A percentile compares a stretch with the other conserved stretches of the same genome.
phyloP scores from a whole-genome alignment of 1,284 basidiomycete genomes.

The Ceratobasidium sp. region DNA sequence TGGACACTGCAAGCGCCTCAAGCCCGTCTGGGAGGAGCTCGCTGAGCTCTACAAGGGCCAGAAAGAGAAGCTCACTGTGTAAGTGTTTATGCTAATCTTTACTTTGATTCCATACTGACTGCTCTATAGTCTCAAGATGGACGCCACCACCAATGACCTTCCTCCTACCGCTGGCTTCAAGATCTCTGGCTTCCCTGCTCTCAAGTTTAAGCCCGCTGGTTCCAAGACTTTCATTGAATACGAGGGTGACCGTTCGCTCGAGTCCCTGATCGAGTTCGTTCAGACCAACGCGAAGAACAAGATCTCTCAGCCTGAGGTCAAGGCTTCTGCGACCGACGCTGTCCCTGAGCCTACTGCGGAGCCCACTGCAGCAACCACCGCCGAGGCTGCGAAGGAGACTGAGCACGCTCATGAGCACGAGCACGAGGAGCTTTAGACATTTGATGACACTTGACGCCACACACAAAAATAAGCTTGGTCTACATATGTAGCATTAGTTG shows the following conservation, averaged over 20 bases:
- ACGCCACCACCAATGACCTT: conserved; percentile 96
- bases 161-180: conserved; percentile 89
- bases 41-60: conserved; percentile 83
- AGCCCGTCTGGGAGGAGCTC: conserved; percentile 92
- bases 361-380: conserved; percentile 38
- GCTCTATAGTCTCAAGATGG: conserved; percentile 87
- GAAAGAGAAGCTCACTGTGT: conserved; percentile 88
- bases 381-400: neutral
- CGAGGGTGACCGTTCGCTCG: conserved; percentile 89
- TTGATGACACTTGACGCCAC: conserved; percentile 2
- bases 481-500: conserved; percentile 30
- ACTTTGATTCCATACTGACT: conserved; percentile 44
- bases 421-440: conserved; percentile 43
- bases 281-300: conserved; percentile 81
- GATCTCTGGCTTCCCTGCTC: conserved; percentile 89
- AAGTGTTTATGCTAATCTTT: conserved; percentile 50
- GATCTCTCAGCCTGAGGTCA: conserved; percentile 59
- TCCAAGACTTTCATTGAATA: conserved; percentile 89
- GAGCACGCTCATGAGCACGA: conserved; percentile 1
- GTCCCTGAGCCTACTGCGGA: conserved; percentile 27
- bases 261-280: conserved; percentile 85
- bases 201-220: conserved; percentile 97
- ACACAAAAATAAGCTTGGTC: conserved; percentile 14
- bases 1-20: conserved; percentile 95
- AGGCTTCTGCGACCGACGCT: conserved; percentile 42